phyloP scores from a whole-genome alignment of 257 asterid genomes.

The Anisodus tanguticus region DNA sequence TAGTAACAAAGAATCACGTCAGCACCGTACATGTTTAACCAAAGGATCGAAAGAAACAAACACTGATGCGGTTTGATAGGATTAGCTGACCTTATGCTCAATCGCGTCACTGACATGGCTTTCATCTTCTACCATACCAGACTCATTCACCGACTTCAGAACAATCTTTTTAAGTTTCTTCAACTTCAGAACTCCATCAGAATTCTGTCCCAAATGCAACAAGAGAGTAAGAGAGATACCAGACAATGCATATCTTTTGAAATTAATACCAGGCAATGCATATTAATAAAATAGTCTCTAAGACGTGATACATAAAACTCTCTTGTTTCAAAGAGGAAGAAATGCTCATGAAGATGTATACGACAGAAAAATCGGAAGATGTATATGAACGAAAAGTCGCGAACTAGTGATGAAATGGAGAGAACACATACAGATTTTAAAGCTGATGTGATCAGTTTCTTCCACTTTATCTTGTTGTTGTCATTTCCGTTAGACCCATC shows the following conservation, averaged over 20 bases:
- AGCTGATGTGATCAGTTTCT: slow-evolving; percentile 76
- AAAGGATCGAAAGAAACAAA: neutral
- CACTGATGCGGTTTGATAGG: neutral
- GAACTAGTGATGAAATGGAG: neutral
- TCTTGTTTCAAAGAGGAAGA: neutral
- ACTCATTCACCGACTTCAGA: slow-evolving; percentile 61
- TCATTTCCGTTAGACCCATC: slow-evolving; percentile 37
- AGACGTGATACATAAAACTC: neutral
- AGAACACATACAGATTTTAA: slow-evolving; percentile 67
- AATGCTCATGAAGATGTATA: slow-evolving; percentile 4
- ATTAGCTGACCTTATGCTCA: slow-evolving; percentile 59
- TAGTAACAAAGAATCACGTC: neutral
- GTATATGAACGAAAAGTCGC: neutral
- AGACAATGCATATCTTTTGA: neutral
- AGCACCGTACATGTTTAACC: neutral
- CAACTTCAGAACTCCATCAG: slow-evolving; percentile 60
- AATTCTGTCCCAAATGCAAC: slow-evolving; percentile 57
- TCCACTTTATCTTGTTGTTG: slow-evolving; percentile 73
- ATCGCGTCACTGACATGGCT: slow-evolving; percentile 50
- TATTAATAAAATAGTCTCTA: neutral
- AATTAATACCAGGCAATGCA: neutral
- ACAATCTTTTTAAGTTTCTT: slow-evolving; percentile 68
- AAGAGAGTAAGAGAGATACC: neutral
- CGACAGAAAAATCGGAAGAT: neutral
- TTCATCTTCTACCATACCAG: slow-evolving; percentile 56